Base-by-base conservation (phyloP, 1,139 yeast species). In the Diutina siamensis region DNA sequence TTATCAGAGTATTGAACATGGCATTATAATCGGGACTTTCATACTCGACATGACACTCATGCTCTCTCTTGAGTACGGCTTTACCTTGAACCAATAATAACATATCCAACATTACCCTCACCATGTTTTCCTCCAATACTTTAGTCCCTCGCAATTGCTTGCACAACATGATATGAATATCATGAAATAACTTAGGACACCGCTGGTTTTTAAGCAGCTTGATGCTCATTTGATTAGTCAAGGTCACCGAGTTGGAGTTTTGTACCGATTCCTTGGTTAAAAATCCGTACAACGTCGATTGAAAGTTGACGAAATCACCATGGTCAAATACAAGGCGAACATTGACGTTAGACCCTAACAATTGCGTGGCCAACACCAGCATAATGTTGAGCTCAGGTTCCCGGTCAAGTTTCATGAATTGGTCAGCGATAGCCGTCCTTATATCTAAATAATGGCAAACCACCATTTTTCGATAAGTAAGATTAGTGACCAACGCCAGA, bases 1-100 rank as follows among this genome's bases (percentile, higher is more conserved):
- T 81, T 57, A 79, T 85, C 51, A 83, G 78, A 31, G 88, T 80
- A 52, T 84, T 85, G 61, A 86, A 86, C 55, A 78, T 86, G 0
- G 85, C 76, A 0, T 92, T 80, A 70, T 92, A 89, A 46, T 84
- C 88, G 19, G 86, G 87, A 44, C 81, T 81, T 57, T 92, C 98
- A 57, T 84, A 92, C 57, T 89, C 97, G 12, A 92, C 87, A 59
- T 92, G 98, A 48, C 78, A 80, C 13, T 74, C 71, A n/a, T 78
- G 76, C 56, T 87, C 95, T 51, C 97, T 71, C 52, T 72, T 74
- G 55, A 87, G 65, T 0, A 84, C 82, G 1, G 94, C 84, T 46
- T 80, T 73, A 2, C 95, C 94, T 60, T 89, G 95, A 57, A 89
- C 87, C 25, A 86, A 66, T 22, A 74, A 70, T 46, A 83, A 61